phyloP scores from a whole-genome alignment of 306 rosid genomes.

The Acmispon strigosus region DNA sequence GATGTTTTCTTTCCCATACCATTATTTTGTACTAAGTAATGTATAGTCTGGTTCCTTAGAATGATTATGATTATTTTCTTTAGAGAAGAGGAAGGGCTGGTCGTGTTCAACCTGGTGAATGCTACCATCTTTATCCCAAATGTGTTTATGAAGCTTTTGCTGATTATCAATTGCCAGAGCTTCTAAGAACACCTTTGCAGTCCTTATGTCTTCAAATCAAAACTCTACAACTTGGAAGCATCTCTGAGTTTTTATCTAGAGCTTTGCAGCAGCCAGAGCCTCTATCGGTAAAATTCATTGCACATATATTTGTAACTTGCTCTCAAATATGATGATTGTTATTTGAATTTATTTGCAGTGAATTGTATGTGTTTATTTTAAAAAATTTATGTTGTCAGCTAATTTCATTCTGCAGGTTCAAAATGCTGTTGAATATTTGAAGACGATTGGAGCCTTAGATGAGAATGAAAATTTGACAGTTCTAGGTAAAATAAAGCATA shows the following conservation, averaged over 20 bases:
- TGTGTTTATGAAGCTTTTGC: slow-evolving; percentile 79
- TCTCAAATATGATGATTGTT: slow-evolving; percentile 2
- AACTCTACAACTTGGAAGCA: slow-evolving; percentile 90
- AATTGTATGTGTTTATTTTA: background rate
- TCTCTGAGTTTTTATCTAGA: slow-evolving; percentile 84
- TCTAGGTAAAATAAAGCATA: slow-evolving; percentile 49
- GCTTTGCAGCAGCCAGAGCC: slow-evolving; percentile 92
- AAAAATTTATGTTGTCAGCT: background rate
- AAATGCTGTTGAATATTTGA: slow-evolving; percentile 90
- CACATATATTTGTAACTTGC: slow-evolving; percentile 19
- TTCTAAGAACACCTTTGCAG: slow-evolving; percentile 93
- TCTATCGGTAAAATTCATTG: slow-evolving; percentile 57
- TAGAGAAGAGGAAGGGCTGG: slow-evolving; percentile 99
- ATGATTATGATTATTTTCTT: background rate
- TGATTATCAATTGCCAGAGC: slow-evolving; percentile 92
- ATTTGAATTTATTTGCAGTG: slow-evolving; percentile 8
- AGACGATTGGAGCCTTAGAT: slow-evolving; percentile 81
- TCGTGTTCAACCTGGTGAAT: slow-evolving; percentile 93
- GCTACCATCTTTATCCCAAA: slow-evolving; percentile 91
- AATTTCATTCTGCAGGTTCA: slow-evolving; percentile 58
- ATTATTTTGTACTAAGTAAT: slow-evolving; percentile 4
- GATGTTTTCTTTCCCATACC: slow-evolving; percentile 12
- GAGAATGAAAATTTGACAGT: slow-evolving; percentile 81
- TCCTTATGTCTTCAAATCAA: slow-evolving; percentile 94
- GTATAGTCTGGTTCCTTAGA: slow-evolving; percentile 4